Conservation (phyloP, 2,329 filamentous ascomycete genomes). For the Aspergillus sp. region DNA sequence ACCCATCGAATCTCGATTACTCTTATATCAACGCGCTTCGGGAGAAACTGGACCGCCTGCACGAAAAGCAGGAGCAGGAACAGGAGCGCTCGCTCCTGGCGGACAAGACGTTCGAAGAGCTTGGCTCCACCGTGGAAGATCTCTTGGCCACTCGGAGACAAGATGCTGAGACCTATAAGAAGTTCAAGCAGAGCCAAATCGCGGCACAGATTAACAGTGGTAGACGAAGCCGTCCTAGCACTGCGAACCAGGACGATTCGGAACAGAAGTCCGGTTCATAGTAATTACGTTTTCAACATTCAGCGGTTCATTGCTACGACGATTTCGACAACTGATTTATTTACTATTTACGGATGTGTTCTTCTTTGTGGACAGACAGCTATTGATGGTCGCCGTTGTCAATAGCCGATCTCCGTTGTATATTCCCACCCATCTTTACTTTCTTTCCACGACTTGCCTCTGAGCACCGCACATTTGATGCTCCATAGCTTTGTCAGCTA, state of each 20-base stretch:
- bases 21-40: conserved; percentile 40
- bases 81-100: conserved; percentile 32
- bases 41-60: conserved; percentile 36
- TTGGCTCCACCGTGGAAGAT: conserved; percentile 40
- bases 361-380: no score
- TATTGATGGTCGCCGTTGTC: no score
- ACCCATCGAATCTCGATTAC: conserved; percentile 27
- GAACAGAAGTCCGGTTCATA: background rate
- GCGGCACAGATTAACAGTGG: conserved; percentile 40
- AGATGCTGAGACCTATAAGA: conserved; percentile 38
- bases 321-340: no score
- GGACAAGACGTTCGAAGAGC: conserved; percentile 35
- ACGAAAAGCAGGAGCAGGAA: conserved; percentile 36
- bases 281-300: background rate
- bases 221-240: conserved; percentile 9
- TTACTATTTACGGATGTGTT: no score
- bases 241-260: conserved; percentile 1
- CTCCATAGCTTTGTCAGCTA: no score
- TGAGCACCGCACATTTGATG: no score
- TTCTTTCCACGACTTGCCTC: no score
- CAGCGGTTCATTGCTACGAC: no score
- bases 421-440: no score
- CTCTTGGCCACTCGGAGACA: conserved; percentile 34
- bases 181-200: conserved; percentile 39
- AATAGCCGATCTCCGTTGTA: no score